phyloP scores from a whole-genome alignment of 169 alveolate species.

The Cryptosporidium sp. region DNA sequence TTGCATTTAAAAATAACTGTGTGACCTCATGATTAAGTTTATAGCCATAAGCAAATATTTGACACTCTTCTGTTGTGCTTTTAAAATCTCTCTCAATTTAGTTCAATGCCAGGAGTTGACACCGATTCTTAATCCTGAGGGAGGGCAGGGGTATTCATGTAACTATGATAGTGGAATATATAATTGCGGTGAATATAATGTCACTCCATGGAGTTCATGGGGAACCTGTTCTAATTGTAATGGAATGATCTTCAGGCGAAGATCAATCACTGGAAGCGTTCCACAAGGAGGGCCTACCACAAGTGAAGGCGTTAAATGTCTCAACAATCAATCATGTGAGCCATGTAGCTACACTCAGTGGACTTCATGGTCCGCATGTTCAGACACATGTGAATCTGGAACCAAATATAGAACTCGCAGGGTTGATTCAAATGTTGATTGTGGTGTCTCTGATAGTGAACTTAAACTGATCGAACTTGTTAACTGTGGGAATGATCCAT shows the following conservation, averaged over 20 bases:
- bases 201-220: slow-evolving; percentile 56
- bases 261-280: background rate
- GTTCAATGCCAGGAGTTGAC: slow-evolving; percentile 12
- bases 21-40: background rate
- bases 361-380: slow-evolving; percentile 52
- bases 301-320: slow-evolving; percentile 15
- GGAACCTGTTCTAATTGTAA: slow-evolving; percentile 39
- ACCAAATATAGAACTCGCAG: slow-evolving; percentile 60
- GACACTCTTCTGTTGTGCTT: background rate
- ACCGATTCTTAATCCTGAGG: slow-evolving; percentile 47
- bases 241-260: slow-evolving; percentile 10
- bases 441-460: background rate
- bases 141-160: slow-evolving; percentile 38
- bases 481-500: slow-evolving; percentile 11
- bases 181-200: slow-evolving; percentile 3
- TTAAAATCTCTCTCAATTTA: background rate
- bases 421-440: slow-evolving; percentile 12
- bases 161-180: background rate
- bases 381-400: slow-evolving; percentile 55
- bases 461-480: slow-evolving; percentile 1
- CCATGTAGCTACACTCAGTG: slow-evolving; percentile 28
- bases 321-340: slow-evolving; percentile 41
- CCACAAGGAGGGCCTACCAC: background rate
- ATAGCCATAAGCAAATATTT: background rate
- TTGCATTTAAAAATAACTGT: background rate